Base-by-base conservation (phyloP, 2,329 filamentous ascomycete species). In the Pestalotiopsis sp. region DNA sequence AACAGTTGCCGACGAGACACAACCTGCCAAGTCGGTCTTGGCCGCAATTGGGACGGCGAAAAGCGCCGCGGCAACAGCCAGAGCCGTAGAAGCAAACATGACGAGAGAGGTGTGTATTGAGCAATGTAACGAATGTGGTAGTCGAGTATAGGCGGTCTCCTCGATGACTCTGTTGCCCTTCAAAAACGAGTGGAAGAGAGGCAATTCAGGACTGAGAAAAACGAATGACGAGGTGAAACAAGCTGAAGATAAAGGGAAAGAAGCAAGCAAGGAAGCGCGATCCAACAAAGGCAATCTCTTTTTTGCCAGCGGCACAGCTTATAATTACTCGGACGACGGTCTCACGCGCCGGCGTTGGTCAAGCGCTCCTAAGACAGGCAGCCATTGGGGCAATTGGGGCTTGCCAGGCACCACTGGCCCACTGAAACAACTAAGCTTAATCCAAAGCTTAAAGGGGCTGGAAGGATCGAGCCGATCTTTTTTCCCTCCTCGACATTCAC, bases 1-100 rank as follows among this genome's bases (percentile, higher is more conserved):
- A 67, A 77, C 71, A 3, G 77, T 79, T 66, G 72, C 67, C 45
- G 76, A 79, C 3, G 79, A 81, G 12, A 81, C 81, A 79, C 85
- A 87, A 74, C 84, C 86, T 1, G 45, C 66, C 55, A 85, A 72
- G 72, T 86, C 82, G 41, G 85, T 87, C 71, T 75, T 82, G 60
- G 83, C 85, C 20, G 80, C 70, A 65, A 74, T 81, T 55, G 76
- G 73, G 5, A 77, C 70, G 45, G 77, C 76, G 69, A 80, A 72
- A 27, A 80, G 67, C 64, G 78, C 73, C 49, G 74, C 69, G 9
- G 67, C 70, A 25, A 69, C 62, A 55, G 55, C 55, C 17, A 63
- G 20, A 39, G 25, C 17, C 2, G 65, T 27, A 20, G 39, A 39
- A 23, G 27, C 14, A 25, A 57, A 59, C 64, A 66, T 67, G 57